Conservation (phyloP, 1,139 yeast genomes). For the Sugiyamaella neomexicana region DNA sequence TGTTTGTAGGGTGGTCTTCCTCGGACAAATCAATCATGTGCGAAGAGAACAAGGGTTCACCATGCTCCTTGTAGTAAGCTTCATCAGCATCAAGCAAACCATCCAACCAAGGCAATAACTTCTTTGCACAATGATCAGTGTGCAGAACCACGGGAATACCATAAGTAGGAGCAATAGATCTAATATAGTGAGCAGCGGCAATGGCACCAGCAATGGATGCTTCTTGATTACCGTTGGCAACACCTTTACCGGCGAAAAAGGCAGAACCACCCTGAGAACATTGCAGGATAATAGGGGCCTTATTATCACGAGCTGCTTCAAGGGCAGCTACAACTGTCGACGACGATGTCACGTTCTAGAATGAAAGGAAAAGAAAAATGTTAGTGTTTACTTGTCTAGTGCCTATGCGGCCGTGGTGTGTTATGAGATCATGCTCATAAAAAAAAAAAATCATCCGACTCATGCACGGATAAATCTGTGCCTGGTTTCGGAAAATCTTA, state of each 20-base stretch:
- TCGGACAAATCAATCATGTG: constrained; percentile 99
- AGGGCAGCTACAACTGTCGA: constrained; percentile 96
- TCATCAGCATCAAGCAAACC: constrained; percentile 98
- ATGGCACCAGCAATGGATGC: constrained; percentile 94
- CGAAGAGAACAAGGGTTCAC: constrained; percentile 96
- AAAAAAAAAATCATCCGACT: neutral
- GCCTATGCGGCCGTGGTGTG: neutral
- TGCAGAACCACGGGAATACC: constrained; percentile 96
- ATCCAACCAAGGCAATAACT: constrained; percentile 97
- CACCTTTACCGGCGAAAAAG: constrained; percentile 99
- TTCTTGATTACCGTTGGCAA: constrained; percentile 84
- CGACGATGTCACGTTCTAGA: constrained; percentile 86
- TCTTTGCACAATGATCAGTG: constrained; percentile 99
- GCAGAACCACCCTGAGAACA: constrained; percentile 99
- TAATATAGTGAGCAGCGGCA: constrained; percentile 98
- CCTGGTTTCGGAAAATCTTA: neutral
- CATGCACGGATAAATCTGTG: neutral
- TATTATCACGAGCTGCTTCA: constrained; percentile 97
- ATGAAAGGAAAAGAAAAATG: neutral
- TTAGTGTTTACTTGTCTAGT: no score
- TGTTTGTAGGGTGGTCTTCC: constrained; percentile 95
- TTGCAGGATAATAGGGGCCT: constrained; percentile 95
- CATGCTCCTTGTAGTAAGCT: constrained; percentile 79
- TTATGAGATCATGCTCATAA: neutral
- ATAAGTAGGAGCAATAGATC: constrained; percentile 94